These are phyloP conservation scores for Cercophora samala DNA, from an alignment of 495 filamentous ascomycete genomes.

Conservation along the genomic window DNA sequence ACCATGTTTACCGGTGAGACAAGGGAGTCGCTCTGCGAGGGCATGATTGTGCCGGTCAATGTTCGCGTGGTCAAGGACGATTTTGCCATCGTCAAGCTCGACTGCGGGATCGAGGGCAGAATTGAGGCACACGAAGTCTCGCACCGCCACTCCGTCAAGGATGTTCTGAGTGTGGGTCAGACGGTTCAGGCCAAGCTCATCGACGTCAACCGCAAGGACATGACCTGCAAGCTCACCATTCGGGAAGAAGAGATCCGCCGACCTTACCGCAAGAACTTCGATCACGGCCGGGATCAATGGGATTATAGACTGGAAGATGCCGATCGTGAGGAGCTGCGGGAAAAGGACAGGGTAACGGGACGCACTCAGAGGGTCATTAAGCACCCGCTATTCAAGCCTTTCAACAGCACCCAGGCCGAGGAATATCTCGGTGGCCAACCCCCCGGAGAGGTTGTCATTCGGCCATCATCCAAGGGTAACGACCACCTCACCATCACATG, in stretches of 20 bases:
- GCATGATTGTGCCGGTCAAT: conserved; percentile 87
- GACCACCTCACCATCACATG: conserved; percentile 96
- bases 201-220: conserved; percentile 76
- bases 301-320: conserved; percentile 74
- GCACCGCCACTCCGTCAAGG: conserved; percentile 53
- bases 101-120: conserved; percentile 89
- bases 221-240: conserved; percentile 77
- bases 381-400: conserved; percentile 89
- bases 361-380: conserved; percentile 92
- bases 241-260: conserved; percentile 72
- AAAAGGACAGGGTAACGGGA: conserved; percentile 75
- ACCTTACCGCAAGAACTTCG: conserved; percentile 60
- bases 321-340: conserved; percentile 71
- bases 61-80: conserved; percentile 85
- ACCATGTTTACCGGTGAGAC: conserved; percentile 97
- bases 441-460: conserved; percentile 87
- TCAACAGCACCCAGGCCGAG: conserved; percentile 89
- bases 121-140: conserved; percentile 71
- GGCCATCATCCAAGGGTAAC: conserved; percentile 86
- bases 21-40: conserved; percentile 70
- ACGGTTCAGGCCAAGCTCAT: conserved; percentile 83
- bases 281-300: conserved; percentile 78
- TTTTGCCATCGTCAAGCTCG: conserved; percentile 86
- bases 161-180: conserved; percentile 68
- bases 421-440: conserved; percentile 84